A percentile compares a stretch with the other conserved stretches of the same genome.
phyloP scores from a whole-genome alignment of 2,329 filamentous ascomycete species.

The Aspergillus sp. region DNA sequence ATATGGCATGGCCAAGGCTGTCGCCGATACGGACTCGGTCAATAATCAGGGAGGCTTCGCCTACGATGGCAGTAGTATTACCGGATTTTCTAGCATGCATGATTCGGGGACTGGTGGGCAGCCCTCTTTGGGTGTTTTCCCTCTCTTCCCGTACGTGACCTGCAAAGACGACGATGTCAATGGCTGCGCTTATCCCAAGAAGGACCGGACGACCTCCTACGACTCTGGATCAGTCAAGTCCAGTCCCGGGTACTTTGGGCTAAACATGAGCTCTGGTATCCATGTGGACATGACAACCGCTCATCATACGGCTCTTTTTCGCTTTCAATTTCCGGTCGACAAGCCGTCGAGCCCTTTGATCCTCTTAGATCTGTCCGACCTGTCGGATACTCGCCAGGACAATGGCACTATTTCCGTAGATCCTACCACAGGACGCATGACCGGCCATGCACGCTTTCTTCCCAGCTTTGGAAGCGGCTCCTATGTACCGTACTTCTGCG shows the following conservation, averaged over 20 bases:
- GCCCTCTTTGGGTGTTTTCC: constrained; percentile 72
- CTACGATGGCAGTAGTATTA: constrained; percentile 53
- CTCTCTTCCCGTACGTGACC: constrained; percentile 66
- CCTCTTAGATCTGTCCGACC: constrained; percentile 64
- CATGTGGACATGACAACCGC: constrained; percentile 67
- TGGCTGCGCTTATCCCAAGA: constrained; percentile 62
- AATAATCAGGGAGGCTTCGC: constrained; percentile 60
- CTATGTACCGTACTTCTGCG: constrained; percentile 66
- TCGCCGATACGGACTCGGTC: constrained; percentile 54
- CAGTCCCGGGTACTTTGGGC: constrained; percentile 65
- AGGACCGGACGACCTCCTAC: constrained; percentile 52
- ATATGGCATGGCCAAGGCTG: constrained; percentile 60
- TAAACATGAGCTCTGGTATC: constrained; percentile 60
- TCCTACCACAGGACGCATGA: constrained; percentile 60
- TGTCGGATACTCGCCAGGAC: constrained; percentile 61
- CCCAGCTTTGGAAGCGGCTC: constrained; percentile 66
- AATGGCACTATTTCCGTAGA: constrained; percentile 64
- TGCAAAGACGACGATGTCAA: constrained; percentile 64
- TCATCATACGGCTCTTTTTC: constrained; percentile 65
- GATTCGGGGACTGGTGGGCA: constrained; percentile 53
- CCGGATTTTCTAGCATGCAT: constrained; percentile 55
- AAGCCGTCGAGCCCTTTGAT: constrained; percentile 56
- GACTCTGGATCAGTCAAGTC: constrained; percentile 57
- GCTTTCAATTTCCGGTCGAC: constrained; percentile 60
- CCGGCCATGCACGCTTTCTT: constrained; percentile 60